Evolutionary conservation across 1,139 yeast species (phyloP), one percentile per base, ranked within the genome.

Genomic region (Nematodospora anomalae): DNA sequence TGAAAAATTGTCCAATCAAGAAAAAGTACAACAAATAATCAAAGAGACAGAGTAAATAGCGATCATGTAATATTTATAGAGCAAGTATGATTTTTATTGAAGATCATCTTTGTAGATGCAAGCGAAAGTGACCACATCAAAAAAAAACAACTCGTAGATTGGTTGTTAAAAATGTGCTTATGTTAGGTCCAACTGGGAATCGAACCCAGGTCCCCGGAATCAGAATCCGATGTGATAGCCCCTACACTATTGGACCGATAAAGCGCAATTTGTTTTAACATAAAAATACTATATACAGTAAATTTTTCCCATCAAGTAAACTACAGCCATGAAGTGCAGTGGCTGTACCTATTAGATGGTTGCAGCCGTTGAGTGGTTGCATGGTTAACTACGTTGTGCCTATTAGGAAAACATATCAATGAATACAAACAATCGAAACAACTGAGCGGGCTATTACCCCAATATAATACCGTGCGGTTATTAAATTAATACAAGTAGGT

Each of bases 131-230:
- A 30, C 8, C 22, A 22, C 22, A 20, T n/a, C 12, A 20, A 11
- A 11, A 32, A 26, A 16, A 26, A 26, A 30, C 22, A 23, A n/a
- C n/a, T n/a, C n/a, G n/a, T n/a, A n/a, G n/a, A n/a, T n/a, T n/a
- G n/a, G n/a, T n/a, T n/a, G n/a, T n/a, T n/a, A n/a, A n/a, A n/a
- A n/a, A n/a, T n/a, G n/a, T n/a, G n/a, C n/a, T n/a, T n/a, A n/a
- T n/a, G n/a, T 9, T 18, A 59, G 64, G 63, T 57, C 61, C 56
- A 49, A 47, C 62, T 51, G 64, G 63, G 64, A 58, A 52, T 59
- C 64, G 64, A 58, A 59, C 64, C 63, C 64, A 56, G 62, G 63
- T 59, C 49, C 36, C 63, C 63, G 58, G 64, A 58, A 57, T 59
- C 64, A 59, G 64, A 60, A 59, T 53, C 65, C 58, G 52, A 57